Conservation (phyloP, 2,329 filamentous ascomycete genomes). For the Trichoderma atrobrunneum region DNA sequence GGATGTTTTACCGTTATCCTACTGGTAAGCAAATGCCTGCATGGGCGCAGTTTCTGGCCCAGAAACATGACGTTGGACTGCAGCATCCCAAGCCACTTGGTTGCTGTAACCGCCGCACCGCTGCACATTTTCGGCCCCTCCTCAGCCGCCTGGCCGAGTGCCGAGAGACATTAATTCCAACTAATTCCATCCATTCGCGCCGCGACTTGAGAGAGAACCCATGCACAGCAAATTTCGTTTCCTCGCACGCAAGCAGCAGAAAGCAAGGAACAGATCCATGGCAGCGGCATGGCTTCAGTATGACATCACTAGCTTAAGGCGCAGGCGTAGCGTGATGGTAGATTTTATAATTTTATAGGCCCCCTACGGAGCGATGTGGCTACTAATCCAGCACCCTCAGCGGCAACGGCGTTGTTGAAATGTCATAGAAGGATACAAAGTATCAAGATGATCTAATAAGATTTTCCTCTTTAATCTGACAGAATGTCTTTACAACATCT, state of each 20-base stretch:
- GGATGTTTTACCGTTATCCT: not conserved
- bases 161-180: not conserved
- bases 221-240: not conserved
- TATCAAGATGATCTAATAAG: too few species aligned
- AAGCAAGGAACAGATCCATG: not conserved
- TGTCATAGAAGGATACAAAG: too few species aligned
- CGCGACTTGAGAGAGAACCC: not conserved
- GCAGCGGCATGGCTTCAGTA: not conserved
- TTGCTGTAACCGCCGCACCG: not conserved
- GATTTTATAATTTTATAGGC: not conserved
- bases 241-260: not conserved
- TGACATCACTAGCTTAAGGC: constrained; percentile 2
- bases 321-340: not conserved
- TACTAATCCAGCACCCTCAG: not conserved
- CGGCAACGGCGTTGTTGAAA: not conserved
- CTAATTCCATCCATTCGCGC: not conserved
- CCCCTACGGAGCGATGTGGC: not conserved
- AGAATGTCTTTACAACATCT: not conserved
- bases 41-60: not conserved
- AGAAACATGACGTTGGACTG: constrained; percentile 12
- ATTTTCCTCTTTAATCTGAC: too few species aligned
- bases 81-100: not conserved
- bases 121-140: not conserved
- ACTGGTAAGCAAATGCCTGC: not conserved
- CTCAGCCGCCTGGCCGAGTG: not conserved